Evolutionary conservation across 805 yeast species (phyloP).

Genomic region (Candida bentonensis): DNA sequence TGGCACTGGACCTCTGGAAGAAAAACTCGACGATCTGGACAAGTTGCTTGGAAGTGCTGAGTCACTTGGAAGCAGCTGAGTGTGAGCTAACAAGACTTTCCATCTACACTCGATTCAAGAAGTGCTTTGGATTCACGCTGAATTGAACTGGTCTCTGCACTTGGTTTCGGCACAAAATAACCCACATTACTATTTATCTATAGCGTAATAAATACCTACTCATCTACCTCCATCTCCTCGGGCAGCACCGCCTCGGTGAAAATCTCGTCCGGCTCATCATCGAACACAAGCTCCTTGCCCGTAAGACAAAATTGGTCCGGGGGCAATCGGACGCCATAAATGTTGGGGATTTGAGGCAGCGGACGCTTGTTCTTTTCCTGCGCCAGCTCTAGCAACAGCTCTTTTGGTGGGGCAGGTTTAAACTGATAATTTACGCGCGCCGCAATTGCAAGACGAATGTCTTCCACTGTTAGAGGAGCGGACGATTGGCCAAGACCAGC

Average conservation of each 20-base stretch:
- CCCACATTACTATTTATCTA: too few species aligned
- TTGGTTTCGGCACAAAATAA: too few species aligned
- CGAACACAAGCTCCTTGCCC: slow-evolving; percentile 60
- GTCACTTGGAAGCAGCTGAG: too few species aligned
- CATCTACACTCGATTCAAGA: too few species aligned
- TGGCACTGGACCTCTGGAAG: slow-evolving; percentile 37
- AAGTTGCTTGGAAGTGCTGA: too few species aligned
- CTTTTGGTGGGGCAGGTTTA: slow-evolving; percentile 92
- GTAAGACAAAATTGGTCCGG: slow-evolving; percentile 96
- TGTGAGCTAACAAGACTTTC: too few species aligned
- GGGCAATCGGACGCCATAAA: slow-evolving; percentile 87
- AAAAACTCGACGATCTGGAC: background rate
- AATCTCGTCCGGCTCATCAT: slow-evolving; percentile 29
- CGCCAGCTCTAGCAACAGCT: slow-evolving; percentile 77
- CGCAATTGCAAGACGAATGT: slow-evolving; percentile 80
- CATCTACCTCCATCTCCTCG: slow-evolving; percentile 1
- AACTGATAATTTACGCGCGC: slow-evolving; percentile 93
- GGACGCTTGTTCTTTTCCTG: slow-evolving; percentile 82
- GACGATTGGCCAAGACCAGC: slow-evolving; percentile 22
- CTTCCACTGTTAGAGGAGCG: slow-evolving; percentile 65
- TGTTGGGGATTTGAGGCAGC: slow-evolving; percentile 80
- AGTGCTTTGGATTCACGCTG: too few species aligned
- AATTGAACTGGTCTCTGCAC: too few species aligned
- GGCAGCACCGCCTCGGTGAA: slow-evolving; percentile 8
- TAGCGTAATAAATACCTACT: background rate